A percentile compares a stretch with the other conserved stretches of the same genome.
These are phyloP conservation scores for Paecilomyces formosus DNA, from an alignment of 2,329 filamentous ascomycete genomes.

Conservation along the genomic window DNA sequence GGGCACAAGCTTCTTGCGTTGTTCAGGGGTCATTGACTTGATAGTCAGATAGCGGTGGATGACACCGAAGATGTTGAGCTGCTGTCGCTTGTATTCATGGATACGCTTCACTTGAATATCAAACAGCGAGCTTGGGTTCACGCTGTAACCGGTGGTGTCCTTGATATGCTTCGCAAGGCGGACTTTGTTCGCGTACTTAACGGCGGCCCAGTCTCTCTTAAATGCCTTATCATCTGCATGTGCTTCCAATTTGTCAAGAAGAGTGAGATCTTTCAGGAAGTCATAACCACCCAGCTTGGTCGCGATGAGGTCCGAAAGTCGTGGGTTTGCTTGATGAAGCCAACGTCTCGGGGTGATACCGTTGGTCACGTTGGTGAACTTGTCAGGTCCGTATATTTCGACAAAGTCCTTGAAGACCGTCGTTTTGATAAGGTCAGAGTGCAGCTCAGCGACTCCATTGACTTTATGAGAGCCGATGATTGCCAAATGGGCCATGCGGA, in stretches of 20 bases:
- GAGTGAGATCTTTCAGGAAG: constrained; percentile 84
- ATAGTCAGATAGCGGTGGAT: constrained; percentile 89
- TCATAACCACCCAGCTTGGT: constrained; percentile 76
- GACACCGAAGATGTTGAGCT: constrained; percentile 97
- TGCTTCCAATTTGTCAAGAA: constrained; percentile 78
- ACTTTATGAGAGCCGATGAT: constrained; percentile 98
- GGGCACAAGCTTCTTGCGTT: constrained; percentile 77
- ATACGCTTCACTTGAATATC: constrained; percentile 99
- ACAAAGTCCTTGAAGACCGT: constrained; percentile 99
- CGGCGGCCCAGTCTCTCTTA: constrained; percentile 89
- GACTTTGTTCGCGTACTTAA: constrained; percentile 95
- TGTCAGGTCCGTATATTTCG: constrained; percentile 86
- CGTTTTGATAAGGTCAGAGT: constrained; percentile 95
- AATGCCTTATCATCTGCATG: constrained; percentile 80
- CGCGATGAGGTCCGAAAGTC: constrained; percentile 83
- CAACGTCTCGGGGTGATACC: constrained; percentile 93
- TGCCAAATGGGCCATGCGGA: constrained; percentile 92
- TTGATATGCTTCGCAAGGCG: constrained; percentile 88
- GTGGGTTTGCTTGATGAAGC: constrained; percentile 95
- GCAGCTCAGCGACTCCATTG: constrained; percentile 94
- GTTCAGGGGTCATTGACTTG: constrained; percentile 74
- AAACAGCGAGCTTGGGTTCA: constrained; percentile 84
- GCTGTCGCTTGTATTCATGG: constrained; percentile 98
- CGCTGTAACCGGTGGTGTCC: constrained; percentile 65
- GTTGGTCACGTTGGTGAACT: constrained; percentile 98